Evolutionary conservation across 202 grass and related monocot genomes (phyloP), one percentile per base, ranked within the genome.

Genomic region (Bolboschoenoplectus hybrid): DNA sequence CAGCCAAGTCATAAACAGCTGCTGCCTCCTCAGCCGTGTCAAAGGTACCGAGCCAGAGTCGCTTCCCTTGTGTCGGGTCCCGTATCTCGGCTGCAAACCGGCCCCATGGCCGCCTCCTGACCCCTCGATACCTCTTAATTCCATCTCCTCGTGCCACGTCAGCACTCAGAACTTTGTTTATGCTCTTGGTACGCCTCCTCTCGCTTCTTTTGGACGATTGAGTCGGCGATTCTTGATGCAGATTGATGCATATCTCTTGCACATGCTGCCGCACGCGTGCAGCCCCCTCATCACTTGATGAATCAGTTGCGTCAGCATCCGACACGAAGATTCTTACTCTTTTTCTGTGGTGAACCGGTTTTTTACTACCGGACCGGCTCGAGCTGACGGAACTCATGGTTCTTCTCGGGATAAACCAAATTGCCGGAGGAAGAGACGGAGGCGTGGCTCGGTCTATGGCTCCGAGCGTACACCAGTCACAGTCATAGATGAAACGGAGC

Each of bases 181-280:
- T 82, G 80, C 58, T 63, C 61, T 82, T 82, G n/a, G 80, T 82
- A 63, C 80, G 80, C 80, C 80, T 13, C 81, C 17, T 83, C 81
- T 83, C 61, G 62, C 5, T 3, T 38, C 40, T 83, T 35, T 50
- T 67, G 10, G 62, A 35, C 9, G 62, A 20, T 52, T 65, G 81
- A 83, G 19, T 38, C 16, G 45, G 39, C 2, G 45, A 39, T 9
- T 83, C 61, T 14, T n/a, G 43, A 4, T 51, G 45, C 5, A 83
- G 81, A 83, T 68, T 35, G 61, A 83, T 68, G 46, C 41, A 67
- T 47, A 83, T 69, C 64, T 83, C 81, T 2, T 83, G 45, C 20
- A 83, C 61, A 17, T 34, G 63, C 61, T 11, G 63, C 1, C 81
- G 43, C 6, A 64, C 45, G 0, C 44, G 20, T 5, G 7, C 0